Evolutionary conservation across 169 alveolate genomes (phyloP).

Genomic region (Amoebophrya sp.): DNA sequence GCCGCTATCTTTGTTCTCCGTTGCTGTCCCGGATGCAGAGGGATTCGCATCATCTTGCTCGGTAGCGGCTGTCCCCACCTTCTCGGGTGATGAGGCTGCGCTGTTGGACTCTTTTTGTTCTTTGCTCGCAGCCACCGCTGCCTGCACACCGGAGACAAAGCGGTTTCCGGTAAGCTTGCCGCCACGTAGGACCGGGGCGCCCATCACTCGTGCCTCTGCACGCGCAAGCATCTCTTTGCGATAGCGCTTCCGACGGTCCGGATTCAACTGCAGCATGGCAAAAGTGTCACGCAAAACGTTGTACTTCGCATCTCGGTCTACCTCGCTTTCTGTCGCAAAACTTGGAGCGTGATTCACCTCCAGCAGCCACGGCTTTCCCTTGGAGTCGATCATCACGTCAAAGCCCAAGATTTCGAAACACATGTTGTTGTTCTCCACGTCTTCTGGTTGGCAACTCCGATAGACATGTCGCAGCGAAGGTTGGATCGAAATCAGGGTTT

Average conservation of each 20-base stretch:
- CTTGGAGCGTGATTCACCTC: slow-evolving; percentile 49
- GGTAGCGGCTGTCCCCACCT: neutral
- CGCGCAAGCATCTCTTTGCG: neutral
- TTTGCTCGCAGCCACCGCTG: too few relatives aligned
- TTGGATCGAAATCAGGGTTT: slow-evolving; percentile 60
- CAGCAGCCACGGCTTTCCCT: slow-evolving; percentile 54
- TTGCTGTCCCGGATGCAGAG: too few relatives aligned
- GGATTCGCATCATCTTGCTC: too few relatives aligned
- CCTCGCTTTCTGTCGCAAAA: slow-evolving; percentile 48
- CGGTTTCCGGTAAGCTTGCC: neutral
- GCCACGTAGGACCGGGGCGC: neutral
- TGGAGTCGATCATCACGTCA: slow-evolving; percentile 54
- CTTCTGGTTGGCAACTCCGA: slow-evolving; percentile 62
- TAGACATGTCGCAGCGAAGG: slow-evolving; percentile 64
- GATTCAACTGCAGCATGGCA: neutral
- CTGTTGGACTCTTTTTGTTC: neutral
- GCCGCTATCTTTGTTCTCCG: neutral
- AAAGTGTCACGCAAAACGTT: slow-evolving; percentile 31
- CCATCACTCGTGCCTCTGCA: neutral
- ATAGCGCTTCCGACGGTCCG: neutral
- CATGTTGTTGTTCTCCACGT: slow-evolving; percentile 57
- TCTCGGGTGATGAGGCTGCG: neutral
- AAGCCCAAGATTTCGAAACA: slow-evolving; percentile 70
- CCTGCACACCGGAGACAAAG: neutral
- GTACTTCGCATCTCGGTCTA: slow-evolving; percentile 39